These are phyloP conservation scores for Catunica adiposa DNA, from an alignment of 2,329 filamentous ascomycete species.

Conservation along the genomic window DNA sequence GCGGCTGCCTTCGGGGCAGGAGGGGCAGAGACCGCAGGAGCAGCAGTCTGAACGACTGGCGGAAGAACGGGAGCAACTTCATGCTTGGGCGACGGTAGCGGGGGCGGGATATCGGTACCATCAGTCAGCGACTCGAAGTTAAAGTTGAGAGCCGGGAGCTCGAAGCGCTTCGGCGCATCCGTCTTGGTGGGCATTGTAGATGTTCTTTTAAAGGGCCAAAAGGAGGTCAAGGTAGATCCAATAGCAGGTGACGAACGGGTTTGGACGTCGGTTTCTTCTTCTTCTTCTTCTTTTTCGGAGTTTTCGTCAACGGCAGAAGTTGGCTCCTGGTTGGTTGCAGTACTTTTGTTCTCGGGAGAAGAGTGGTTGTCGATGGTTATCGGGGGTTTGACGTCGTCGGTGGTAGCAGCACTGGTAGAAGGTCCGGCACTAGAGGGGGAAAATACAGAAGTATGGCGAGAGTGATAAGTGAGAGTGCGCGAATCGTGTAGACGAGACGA, in stretches of 20 bases:
- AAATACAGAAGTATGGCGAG: conserved; percentile 1
- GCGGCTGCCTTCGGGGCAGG: background rate
- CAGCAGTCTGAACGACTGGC: conserved; percentile 16
- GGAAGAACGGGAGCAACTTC: conserved; percentile 28
- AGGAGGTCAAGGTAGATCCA: background rate
- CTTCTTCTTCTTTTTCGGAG: background rate
- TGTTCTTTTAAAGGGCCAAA: background rate
- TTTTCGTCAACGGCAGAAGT: background rate
- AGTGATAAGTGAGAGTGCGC: conserved; percentile 10
- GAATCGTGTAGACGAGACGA: conserved; percentile 11
- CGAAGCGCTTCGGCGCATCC: conserved; percentile 24
- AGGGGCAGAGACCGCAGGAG: conserved; percentile 7
- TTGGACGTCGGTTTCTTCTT: background rate
- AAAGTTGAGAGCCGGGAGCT: conserved; percentile 41
- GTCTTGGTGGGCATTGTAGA: conserved; percentile 11
- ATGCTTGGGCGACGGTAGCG: conserved; percentile 36
- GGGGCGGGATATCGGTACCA: conserved; percentile 43
- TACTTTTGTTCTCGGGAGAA: no score
- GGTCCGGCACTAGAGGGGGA: background rate
- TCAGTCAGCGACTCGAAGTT: conserved; percentile 43
- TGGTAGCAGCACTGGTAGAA: background rate
- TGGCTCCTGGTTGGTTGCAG: no score
- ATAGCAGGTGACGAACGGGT: no score
- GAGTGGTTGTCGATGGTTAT: background rate
- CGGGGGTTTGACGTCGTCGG: background rate